phyloP scores from a whole-genome alignment of 129 eudicot genomes.

The Ambrosia trifida region DNA sequence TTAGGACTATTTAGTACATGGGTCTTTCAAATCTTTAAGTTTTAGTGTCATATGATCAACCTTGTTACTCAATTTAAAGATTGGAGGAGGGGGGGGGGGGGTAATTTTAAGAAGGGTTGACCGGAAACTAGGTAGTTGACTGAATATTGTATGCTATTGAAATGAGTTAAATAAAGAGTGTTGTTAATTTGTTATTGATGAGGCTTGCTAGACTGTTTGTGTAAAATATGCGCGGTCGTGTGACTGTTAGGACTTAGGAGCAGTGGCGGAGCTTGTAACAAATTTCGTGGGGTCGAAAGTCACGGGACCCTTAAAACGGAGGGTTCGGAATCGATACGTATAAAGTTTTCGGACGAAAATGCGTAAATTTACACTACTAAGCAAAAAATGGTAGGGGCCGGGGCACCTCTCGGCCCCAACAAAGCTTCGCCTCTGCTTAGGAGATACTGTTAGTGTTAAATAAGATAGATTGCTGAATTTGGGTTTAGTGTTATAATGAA shows the following conservation, averaged over 20 bases:
- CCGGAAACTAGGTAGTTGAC: constrained; percentile 14
- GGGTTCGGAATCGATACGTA: too few species aligned
- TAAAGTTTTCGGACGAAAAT: too few species aligned
- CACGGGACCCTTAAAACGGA: too few species aligned
- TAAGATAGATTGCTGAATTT: not conserved
- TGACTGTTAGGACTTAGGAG: too few species aligned
- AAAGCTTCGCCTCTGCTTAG: not conserved
- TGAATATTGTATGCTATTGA: not conserved
- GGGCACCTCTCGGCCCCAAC: too few species aligned
- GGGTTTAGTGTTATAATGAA: not conserved
- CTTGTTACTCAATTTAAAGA: constrained; percentile 11
- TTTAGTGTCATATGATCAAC: not conserved
- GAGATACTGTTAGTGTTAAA: not conserved
- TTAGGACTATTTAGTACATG: not conserved
- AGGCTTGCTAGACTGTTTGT: constrained; percentile 1
- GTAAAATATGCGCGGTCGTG: not conserved
- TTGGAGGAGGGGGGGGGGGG: not conserved
- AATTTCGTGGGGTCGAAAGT: too few species aligned
- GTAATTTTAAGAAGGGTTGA: constrained; percentile 4
- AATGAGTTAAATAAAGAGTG: not conserved
- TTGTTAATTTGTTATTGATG: too few species aligned
- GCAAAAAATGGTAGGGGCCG: too few species aligned
- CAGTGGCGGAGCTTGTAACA: too few species aligned
- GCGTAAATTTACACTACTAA: too few species aligned
- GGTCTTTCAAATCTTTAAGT: not conserved